A percentile compares a stretch with the other conserved stretches of the same genome.
Evolutionary conservation across 345 rosid genomes (phyloP).

Genomic region (Leavenworthia alabamica): DNA sequence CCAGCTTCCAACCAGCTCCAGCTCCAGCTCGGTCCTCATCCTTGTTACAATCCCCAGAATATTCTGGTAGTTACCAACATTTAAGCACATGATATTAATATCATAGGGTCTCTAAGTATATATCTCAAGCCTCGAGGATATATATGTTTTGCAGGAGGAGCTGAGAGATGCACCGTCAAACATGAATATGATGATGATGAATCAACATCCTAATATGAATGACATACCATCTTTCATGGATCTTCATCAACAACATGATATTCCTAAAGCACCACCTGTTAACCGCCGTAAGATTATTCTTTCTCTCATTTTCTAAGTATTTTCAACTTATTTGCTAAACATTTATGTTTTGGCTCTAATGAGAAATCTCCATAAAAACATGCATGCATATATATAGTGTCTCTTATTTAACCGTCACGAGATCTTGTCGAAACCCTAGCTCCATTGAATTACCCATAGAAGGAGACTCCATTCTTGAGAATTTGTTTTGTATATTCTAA

Average conservation of each 20-base stretch:
- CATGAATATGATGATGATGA: conserved; percentile 60
- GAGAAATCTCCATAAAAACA: not conserved
- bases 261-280: conserved; percentile 61
- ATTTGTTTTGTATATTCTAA: not conserved
- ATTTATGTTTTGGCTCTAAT: not conserved
- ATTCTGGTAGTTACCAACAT: conserved; percentile 41
- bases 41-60: conserved; percentile 71
- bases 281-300: conserved; percentile 67
- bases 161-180: conserved; percentile 57
- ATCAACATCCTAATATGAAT: conserved; percentile 54
- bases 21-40: conserved; percentile 51
- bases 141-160: conserved; percentile 57
- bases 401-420: not conserved
- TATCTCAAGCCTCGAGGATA: not conserved
- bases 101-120: not conserved
- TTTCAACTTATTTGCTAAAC: not conserved
- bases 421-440: conserved; percentile 15
- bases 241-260: conserved; percentile 40
- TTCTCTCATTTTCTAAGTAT: not conserved
- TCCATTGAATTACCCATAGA: not conserved
- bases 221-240: conserved; percentile 44
- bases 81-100: not conserved
- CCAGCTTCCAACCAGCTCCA: conserved; percentile 79
- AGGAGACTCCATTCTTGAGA: not conserved
- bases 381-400: conserved; percentile 14